Percentiles rank a stretch among this genome's conserved stretches.
Conservation (phyloP, 2,329 filamentous ascomycete species). For the Cephalotrichum gorgonifer region DNA sequence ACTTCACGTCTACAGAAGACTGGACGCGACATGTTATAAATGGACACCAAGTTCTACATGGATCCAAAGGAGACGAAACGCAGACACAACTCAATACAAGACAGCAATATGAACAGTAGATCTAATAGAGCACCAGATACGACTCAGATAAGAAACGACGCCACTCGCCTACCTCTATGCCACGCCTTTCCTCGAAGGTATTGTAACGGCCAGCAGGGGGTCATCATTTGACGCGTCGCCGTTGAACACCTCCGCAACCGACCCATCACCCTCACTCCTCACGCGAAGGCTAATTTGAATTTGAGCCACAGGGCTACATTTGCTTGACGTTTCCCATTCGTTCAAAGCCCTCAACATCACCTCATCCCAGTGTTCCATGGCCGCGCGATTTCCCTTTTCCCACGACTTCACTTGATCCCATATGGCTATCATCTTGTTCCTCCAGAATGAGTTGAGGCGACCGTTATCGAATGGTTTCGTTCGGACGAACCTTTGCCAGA, state of each 20-base stretch:
- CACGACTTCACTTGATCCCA: not conserved
- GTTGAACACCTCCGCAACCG: not conserved
- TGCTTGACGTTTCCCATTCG: not conserved
- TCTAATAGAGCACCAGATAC: too few species aligned
- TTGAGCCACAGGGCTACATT: not conserved
- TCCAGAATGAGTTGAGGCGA: not conserved
- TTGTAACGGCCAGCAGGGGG: not conserved
- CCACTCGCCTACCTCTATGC: too few species aligned
- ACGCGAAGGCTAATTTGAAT: not conserved
- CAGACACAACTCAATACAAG: too few species aligned
- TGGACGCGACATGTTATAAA: too few species aligned
- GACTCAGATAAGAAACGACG: too few species aligned
- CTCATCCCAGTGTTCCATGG: not conserved
- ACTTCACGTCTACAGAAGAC: too few species aligned
- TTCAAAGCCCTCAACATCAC: not conserved
- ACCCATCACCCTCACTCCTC: not conserved
- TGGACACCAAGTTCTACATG: too few species aligned
- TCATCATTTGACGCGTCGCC: not conserved
- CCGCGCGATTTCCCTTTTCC: not conserved
- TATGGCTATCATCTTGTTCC: not conserved
- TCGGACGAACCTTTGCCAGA: not conserved
- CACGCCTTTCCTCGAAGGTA: too few species aligned
- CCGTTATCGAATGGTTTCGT: not conserved
- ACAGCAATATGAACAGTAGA: too few species aligned
- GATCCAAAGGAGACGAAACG: too few species aligned